Base-by-base conservation (phyloP, 495 filamentous ascomycete genomes). In the Letharia lupina region DNA sequence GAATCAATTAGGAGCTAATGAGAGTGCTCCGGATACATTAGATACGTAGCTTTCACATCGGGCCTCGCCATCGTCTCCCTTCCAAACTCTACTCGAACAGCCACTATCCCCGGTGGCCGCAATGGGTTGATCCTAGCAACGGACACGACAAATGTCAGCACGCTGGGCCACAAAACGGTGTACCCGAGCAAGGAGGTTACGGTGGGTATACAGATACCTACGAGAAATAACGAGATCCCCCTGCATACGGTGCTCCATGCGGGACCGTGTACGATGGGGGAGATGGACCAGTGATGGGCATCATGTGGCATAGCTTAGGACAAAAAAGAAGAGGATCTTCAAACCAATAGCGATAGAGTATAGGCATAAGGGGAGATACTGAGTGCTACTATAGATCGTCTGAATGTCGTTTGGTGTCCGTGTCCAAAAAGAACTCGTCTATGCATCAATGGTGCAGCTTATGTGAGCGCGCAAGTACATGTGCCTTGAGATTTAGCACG, bases 51-150 rank as follows among this genome's bases (percentile, higher is more conserved):
- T 23, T 83, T 82, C 72, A 68, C 78, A 56, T 76, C 79, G 0
- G 83, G 83, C 4, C n/a, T 77, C 31, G 82, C 80, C 1, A 73
- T 81, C 47, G 77, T 86, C 64, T 80, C 80, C 0, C 71, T 85
- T 0, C 81, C 82, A 11, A 73, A 79, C 66, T 78, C 77, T 20
- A 70, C 65, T 0, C 60, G 70, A 6, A 72, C 77, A 40, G 81
- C 77, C 10, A 74, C 69, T 61, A 65, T 84, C n/a, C 3, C 61
- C 0, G 81, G 81, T 5, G 83, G 83, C 3, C 68, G 75, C 45
- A 66, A 80, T 41, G 82, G 83, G 1, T 71, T 77, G 9, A 77
- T 85, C 50, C 74, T 84, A 13, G 83, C 76, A 0, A 72, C 79
- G 13, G 83, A 85, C 64, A 84, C 78, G 0, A 65, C 65, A 8